Evolutionary conservation across 164 flowering plant genomes (phyloP).

Genomic region (Euptelea pleiosperma): DNA sequence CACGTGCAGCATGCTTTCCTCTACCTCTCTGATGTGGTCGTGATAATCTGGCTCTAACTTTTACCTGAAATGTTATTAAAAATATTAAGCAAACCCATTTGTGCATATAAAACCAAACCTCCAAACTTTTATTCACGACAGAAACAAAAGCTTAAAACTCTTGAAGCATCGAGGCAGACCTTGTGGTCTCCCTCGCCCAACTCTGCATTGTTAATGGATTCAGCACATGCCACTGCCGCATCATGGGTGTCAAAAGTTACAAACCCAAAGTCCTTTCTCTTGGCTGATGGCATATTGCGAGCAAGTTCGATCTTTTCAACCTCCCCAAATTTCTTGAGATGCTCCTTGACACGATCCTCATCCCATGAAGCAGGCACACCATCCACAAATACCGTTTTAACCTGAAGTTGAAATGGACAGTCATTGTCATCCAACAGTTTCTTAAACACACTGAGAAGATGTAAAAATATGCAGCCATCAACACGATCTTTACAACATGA

Average conservation of each 20-base stretch:
- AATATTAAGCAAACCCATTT: not conserved
- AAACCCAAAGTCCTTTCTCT: conserved; percentile 94
- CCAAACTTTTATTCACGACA: not conserved
- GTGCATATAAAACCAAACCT: not conserved
- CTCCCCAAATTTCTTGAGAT: conserved; percentile 72
- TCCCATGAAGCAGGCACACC: conserved; percentile 93
- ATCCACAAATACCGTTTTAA: conserved; percentile 88
- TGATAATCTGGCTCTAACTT: conserved; percentile 90
- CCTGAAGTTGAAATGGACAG: conserved; percentile 38
- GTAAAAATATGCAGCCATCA: too few species aligned
- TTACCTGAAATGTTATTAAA: conserved; percentile 46
- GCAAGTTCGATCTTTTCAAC: conserved; percentile 94
- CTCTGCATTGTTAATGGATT: conserved; percentile 83
- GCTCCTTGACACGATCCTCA: conserved; percentile 74
- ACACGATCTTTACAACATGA: too few species aligned
- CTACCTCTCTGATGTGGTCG: conserved; percentile 83
- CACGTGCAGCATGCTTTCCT: conserved; percentile 56
- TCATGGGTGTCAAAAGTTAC: conserved; percentile 88
- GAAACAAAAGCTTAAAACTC: not conserved
- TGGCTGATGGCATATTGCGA: conserved; percentile 94
- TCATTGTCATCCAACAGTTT: not conserved
- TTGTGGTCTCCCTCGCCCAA: conserved; percentile 85
- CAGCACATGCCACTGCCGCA: conserved; percentile 90
- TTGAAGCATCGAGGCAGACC: conserved; percentile 37
- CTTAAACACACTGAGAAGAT: not conserved